These are phyloP conservation scores for Coprinopsis marcescibilis DNA, from an alignment of 768 basidiomycete genomes.

Conservation along the genomic window DNA sequence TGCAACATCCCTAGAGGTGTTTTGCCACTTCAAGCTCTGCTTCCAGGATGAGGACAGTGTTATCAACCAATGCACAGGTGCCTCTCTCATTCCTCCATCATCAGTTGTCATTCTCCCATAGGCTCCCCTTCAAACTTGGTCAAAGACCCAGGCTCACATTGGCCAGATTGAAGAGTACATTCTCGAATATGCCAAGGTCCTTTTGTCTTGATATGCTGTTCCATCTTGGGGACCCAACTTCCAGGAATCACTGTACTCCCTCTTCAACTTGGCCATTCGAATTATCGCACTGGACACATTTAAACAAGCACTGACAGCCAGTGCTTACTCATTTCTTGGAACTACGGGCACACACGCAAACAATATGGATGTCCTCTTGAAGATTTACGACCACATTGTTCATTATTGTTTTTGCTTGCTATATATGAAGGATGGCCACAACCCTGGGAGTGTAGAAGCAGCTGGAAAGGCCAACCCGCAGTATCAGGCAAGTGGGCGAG, in stretches of 20 bases:
- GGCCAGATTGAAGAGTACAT: not conserved
- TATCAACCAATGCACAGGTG: not conserved
- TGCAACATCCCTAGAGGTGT: no score
- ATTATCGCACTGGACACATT: conserved; percentile 11
- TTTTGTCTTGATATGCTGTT: not conserved
- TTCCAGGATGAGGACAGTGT: not conserved
- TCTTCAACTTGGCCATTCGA: conserved; percentile 14
- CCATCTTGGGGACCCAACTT: conserved; percentile 13
- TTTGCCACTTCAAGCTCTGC: not conserved
- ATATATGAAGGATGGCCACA: conserved; percentile 9
- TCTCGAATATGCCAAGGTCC: not conserved
- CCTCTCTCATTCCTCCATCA: not conserved
- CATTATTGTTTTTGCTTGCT: conserved; percentile 8
- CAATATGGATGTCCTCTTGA: not conserved
- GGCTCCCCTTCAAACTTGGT: not conserved
- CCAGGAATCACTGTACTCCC: conserved; percentile 11
- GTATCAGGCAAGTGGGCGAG: conserved; percentile 10
- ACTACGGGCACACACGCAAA: not conserved
- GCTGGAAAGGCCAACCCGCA: conserved; percentile 3
- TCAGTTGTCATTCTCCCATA: not conserved
- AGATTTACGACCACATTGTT: conserved; percentile 15
- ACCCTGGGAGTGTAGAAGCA: conserved; percentile 8
- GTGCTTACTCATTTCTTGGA: not conserved
- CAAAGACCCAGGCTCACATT: not conserved
- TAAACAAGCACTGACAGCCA: not conserved